Conservation (phyloP, 768 basidiomycete species). For the Rhodotorula sphaerocarpa region DNA sequence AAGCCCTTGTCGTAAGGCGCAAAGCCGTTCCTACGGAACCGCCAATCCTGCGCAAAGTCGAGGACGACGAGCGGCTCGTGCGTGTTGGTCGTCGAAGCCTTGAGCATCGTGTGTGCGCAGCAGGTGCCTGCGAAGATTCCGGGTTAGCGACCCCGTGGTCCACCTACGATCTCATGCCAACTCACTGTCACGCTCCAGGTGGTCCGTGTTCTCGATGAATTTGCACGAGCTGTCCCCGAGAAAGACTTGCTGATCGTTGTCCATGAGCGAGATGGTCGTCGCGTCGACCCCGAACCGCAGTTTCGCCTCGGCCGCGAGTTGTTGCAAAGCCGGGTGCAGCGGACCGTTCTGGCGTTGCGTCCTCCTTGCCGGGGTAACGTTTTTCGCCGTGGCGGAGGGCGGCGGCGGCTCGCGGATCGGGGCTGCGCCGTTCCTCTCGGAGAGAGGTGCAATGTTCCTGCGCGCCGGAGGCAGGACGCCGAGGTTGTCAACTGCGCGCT, state of each 20-base stretch:
- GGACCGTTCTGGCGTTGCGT: constrained; percentile 6
- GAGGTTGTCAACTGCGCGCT: constrained; percentile 29
- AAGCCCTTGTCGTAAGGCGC: constrained; percentile 16
- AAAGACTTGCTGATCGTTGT: constrained; percentile 30
- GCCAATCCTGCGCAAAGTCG: constrained; percentile 28
- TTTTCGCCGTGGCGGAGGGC: no score
- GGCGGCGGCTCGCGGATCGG: not conserved
- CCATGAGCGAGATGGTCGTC: constrained; percentile 27
- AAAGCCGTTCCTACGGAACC: constrained; percentile 25
- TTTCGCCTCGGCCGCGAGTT: constrained; percentile 19
- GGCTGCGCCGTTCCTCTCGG: not conserved
- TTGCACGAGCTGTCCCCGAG: constrained; percentile 11
- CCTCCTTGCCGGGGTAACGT: no score
- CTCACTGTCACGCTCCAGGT: constrained; percentile 11
- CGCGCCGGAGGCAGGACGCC: not conserved
- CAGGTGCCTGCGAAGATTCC: constrained; percentile 16
- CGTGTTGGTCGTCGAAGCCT: constrained; percentile 20
- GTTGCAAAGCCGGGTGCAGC: constrained; percentile 10
- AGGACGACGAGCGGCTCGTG: constrained; percentile 31
- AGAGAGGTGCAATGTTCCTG: not conserved
- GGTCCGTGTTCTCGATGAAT: not conserved
- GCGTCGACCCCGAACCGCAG: constrained; percentile 13
- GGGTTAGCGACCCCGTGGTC: no score
- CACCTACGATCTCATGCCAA: no score
- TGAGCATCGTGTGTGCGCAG: constrained; percentile 29